Conservation (phyloP, 2,329 filamentous ascomycete species). For the Alternaria triticimaculans region DNA sequence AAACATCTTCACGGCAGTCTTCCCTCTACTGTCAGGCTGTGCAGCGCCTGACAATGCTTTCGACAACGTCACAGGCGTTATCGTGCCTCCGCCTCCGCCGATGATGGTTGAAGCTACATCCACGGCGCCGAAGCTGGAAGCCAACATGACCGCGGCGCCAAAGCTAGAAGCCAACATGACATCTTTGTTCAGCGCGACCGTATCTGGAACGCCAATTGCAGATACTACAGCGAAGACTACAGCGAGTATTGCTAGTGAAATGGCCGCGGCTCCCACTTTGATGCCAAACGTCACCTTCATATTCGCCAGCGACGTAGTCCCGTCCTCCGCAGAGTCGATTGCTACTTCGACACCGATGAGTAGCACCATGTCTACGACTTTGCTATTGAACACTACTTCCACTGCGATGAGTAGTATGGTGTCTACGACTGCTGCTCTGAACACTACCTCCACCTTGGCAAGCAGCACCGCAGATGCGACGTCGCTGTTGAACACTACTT, state of each 20-base stretch:
- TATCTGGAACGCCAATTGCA: background rate
- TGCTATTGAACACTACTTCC: background rate
- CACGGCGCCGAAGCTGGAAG: background rate
- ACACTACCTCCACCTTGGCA: background rate
- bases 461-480: background rate
- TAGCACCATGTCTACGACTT: background rate
- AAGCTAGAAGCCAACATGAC: background rate
- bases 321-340: background rate
- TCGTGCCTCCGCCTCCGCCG: slow-evolving; percentile 2
- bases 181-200: background rate
- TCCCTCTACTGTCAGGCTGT: slow-evolving; percentile 30
- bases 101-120: background rate
- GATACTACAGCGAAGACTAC: background rate
- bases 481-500: background rate
- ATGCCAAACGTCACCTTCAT: background rate
- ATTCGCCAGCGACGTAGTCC: background rate
- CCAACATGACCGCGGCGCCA: background rate
- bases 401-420: background rate
- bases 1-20: slow-evolving; percentile 29
- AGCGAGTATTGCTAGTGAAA: background rate
- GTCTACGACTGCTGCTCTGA: background rate
- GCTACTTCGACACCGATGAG: background rate
- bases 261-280: background rate
- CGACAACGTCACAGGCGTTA: background rate
- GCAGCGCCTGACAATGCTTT: slow-evolving; percentile 14